Evolutionary conservation across 352 stramenopile genomes (phyloP), one percentile per base, ranked within the genome.

Genomic region (Saprolegnia diclina): DNA sequence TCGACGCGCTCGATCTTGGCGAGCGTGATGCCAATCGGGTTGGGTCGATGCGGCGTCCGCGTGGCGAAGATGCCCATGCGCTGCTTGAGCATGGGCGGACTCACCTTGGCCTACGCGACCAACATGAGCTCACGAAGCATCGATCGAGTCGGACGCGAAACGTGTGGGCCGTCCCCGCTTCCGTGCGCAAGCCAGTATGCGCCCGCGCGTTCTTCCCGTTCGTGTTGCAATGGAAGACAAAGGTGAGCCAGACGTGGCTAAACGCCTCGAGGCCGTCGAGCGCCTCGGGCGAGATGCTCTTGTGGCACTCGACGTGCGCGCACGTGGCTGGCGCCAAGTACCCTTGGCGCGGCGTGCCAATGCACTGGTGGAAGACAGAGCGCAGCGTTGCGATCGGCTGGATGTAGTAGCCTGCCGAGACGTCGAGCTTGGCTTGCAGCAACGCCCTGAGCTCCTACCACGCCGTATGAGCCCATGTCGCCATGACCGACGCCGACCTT

Each of bases 11-110:
- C 69, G 18, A 74, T 50, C 24, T 38, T 64, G 6, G 64, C 68
- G 7, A 76, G 48, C 29, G 72, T 73, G 32, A 86, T 71, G 14
- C 79, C 79, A 38, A 87, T 73, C 19, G 74, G 76, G 45, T 87
- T 87, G n/a, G 78, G 78, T 44, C 79, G 67, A 68, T 86, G 79
- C 29, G 79, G 79, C 54, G 76, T 79, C 40, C 79, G 70, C 24
- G 79, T 87, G 24, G 73, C 76, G 24, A 87, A 76, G 18, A 78
- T 57, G 19, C 79, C 79, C 14, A 83, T 70, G 38, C 68, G 77
- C 38, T 63, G 46, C 45, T 80, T 75, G 21, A 87, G 65, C 54
- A 77, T 65, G 46, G 79, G 79, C 45, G 79, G 78, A 0, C 66
- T 72, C 11, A 86, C 71, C 45, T 83, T 86, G 5, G 74, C 79